These are phyloP conservation scores for Cydonia oblonga DNA, from an alignment of 331 rosid genomes.

Conservation along the genomic window DNA sequence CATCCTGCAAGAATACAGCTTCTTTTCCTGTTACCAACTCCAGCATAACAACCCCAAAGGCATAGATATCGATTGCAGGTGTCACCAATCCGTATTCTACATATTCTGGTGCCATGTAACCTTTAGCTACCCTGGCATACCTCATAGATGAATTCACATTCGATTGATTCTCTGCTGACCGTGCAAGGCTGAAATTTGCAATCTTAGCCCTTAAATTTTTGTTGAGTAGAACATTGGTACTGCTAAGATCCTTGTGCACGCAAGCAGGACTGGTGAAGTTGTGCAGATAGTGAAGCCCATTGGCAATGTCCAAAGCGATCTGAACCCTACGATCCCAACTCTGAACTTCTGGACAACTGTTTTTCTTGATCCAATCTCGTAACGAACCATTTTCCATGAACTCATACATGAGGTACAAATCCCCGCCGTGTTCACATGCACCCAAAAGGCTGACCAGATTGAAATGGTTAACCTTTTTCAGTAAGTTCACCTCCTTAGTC, in stretches of 20 bases:
- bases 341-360: slow-evolving; percentile 12
- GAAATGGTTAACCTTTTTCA: slow-evolving; percentile 51
- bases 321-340: slow-evolving; percentile 49
- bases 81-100: slow-evolving; percentile 24
- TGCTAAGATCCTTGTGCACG: slow-evolving; percentile 45
- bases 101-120: slow-evolving; percentile 40
- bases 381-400: slow-evolving; percentile 60
- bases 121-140: slow-evolving; percentile 13
- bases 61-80: neutral
- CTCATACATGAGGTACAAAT: slow-evolving; percentile 43
- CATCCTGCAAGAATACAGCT: slow-evolving; percentile 20
- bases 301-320: slow-evolving; percentile 65
- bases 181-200: slow-evolving; percentile 42
- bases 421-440: slow-evolving; percentile 26
- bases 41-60: no score
- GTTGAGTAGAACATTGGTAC: slow-evolving; percentile 29
- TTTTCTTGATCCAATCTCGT: slow-evolving; percentile 47
- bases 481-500: slow-evolving; percentile 34
- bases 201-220: slow-evolving; percentile 42
- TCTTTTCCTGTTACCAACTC: slow-evolving; percentile 37
- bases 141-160: neutral
- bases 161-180: slow-evolving; percentile 18
- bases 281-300: slow-evolving; percentile 76
- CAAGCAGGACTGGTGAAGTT: slow-evolving; percentile 54
- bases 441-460: slow-evolving; percentile 56